A percentile compares a stretch with the other conserved stretches of the same genome.
phyloP scores from a whole-genome alignment of 257 asterid species.

The Forsythia viridissima region DNA sequence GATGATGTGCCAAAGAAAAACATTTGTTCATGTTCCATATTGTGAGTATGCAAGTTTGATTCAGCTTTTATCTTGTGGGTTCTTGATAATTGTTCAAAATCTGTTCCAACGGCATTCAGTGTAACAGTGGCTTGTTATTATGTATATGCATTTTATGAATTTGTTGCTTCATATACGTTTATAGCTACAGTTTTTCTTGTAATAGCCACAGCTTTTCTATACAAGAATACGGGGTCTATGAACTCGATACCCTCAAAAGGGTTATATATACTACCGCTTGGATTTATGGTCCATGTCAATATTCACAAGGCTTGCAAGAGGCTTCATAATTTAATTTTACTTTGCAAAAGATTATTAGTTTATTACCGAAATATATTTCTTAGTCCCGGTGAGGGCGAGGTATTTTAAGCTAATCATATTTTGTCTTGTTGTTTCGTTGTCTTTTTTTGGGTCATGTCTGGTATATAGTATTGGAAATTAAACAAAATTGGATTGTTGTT shows the following conservation, averaged over 20 bases:
- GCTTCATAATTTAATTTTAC: constrained; percentile 4
- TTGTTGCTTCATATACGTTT: constrained; percentile 35
- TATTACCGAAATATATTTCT: not conserved
- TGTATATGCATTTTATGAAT: constrained; percentile 36
- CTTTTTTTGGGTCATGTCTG: too few relatives aligned
- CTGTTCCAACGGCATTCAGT: constrained; percentile 36
- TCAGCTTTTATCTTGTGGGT: constrained; percentile 33
- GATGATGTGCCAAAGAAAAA: constrained; percentile 46
- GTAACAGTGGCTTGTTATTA: constrained; percentile 33
- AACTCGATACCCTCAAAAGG: constrained; percentile 26
- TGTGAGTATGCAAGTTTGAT: constrained; percentile 42
- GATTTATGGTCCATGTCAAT: not conserved
- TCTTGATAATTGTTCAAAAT: constrained; percentile 31
- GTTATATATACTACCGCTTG: not conserved
- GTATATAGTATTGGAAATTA: too few relatives aligned
- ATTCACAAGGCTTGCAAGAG: not conserved
- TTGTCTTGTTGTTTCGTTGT: not conserved
- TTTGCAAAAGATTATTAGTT: not conserved
- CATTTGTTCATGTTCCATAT: constrained; percentile 52
- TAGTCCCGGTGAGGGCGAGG: not conserved
- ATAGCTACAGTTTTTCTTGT: constrained; percentile 39
- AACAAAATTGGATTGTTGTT: too few relatives aligned
- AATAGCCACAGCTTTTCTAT: constrained; percentile 42
- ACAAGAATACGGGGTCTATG: constrained; percentile 28
- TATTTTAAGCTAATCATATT: not conserved